Evolutionary conservation across 306 rosid genomes (phyloP).

Genomic region (Inga leiocalycina): DNA sequence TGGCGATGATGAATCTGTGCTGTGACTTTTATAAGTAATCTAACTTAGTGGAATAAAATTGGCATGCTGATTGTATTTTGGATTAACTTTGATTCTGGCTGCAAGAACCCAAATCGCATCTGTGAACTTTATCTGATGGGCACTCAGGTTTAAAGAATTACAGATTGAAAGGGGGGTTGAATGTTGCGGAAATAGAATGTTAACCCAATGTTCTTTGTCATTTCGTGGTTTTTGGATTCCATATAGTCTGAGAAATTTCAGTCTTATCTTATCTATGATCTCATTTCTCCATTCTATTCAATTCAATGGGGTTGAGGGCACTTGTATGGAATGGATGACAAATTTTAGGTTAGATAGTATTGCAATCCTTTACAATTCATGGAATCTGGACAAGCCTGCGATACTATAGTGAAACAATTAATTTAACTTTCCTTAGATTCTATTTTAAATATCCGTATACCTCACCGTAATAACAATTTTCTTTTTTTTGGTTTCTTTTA

Average conservation of each 20-base stretch:
- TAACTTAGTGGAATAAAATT: background rate
- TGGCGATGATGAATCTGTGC: constrained; percentile 11
- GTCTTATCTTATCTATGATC: background rate
- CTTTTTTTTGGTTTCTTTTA: background rate
- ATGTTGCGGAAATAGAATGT: background rate
- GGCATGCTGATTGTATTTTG: background rate
- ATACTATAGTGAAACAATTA: background rate
- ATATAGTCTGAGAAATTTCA: background rate
- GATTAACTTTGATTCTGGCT: background rate
- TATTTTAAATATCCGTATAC: background rate
- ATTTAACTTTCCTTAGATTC: background rate
- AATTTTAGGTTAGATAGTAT: background rate
- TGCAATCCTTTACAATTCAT: background rate
- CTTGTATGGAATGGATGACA: background rate
- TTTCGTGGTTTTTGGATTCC: background rate
- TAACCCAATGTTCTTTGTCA: background rate
- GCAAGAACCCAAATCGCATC: background rate
- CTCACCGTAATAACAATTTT: background rate
- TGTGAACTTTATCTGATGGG: background rate
- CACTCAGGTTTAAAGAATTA: background rate
- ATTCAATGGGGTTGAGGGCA: background rate
- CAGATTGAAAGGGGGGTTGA: background rate
- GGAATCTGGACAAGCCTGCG: background rate
- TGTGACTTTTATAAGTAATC: background rate
- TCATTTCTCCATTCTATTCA: background rate